Conservation (phyloP, 1,139 yeast genomes). For the Magnusiomyces ingens region DNA sequence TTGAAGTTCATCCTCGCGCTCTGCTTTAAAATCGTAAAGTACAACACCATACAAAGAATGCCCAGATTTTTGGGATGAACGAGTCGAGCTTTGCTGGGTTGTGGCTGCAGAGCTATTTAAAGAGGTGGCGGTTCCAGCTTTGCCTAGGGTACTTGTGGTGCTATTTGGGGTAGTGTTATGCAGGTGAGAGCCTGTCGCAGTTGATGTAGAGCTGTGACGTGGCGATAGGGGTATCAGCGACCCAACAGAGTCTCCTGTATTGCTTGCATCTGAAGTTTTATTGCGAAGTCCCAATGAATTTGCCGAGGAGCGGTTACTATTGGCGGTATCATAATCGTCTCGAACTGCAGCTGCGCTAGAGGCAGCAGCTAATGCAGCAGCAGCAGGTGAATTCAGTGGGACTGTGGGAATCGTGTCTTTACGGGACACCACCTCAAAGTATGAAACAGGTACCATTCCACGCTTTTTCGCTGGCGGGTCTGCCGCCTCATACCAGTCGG, state of each 20-base stretch:
- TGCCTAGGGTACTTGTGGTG: slow-evolving; percentile 5
- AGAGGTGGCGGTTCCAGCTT: slow-evolving; percentile 4
- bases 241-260: background rate
- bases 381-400: slow-evolving; percentile 22
- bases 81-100: slow-evolving; percentile 4
- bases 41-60: slow-evolving; percentile 52
- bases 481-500: slow-evolving; percentile 82
- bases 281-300: background rate
- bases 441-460: slow-evolving; percentile 83
- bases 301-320: slow-evolving; percentile 1
- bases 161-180: slow-evolving; percentile 3
- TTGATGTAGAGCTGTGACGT: slow-evolving; percentile 1
- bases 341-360: background rate
- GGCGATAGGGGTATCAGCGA: background rate
- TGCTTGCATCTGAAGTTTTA: background rate
- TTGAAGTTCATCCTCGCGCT: slow-evolving; percentile 79
- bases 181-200: background rate
- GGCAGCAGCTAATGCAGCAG: slow-evolving; percentile 6
- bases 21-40: slow-evolving; percentile 80
- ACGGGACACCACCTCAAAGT: slow-evolving; percentile 74
- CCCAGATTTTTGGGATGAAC: slow-evolving; percentile 6
- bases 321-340: background rate
- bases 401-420: slow-evolving; percentile 40
- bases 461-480: slow-evolving; percentile 71
- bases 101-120: slow-evolving; percentile 4